A percentile compares a stretch with the other conserved stretches of the same genome.
Evolutionary conservation across 306 rosid genomes (phyloP).

Genomic region (Pyrus communis): DNA sequence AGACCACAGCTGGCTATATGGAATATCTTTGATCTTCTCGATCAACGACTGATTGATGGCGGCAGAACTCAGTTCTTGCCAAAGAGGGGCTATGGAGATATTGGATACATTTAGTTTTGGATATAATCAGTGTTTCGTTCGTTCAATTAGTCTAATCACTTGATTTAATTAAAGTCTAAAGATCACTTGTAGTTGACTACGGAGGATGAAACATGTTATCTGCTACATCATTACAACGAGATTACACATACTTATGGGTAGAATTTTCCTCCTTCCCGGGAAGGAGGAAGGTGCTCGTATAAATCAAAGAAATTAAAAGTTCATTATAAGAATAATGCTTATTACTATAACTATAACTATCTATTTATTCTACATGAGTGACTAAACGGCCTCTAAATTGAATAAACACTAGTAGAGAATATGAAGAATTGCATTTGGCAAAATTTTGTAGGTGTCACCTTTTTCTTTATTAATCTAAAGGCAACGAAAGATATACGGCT

Average conservation of each 20-base stretch:
- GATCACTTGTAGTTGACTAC: neutral
- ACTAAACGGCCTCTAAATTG: too few relatives aligned
- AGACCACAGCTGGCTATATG: slow-evolving; percentile 14
- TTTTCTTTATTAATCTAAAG: too few relatives aligned
- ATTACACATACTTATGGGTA: neutral
- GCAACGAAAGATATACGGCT: neutral
- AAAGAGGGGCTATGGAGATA: neutral
- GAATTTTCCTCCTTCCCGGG: neutral
- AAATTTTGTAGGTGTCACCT: too few relatives aligned
- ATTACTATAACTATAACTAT: too few relatives aligned
- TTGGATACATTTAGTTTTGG: neutral
- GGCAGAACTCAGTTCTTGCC: neutral
- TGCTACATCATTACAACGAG: neutral
- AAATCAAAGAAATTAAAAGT: too few relatives aligned
- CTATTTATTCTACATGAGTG: too few relatives aligned
- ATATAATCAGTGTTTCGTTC: neutral
- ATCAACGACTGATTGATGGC: slow-evolving; percentile 11
- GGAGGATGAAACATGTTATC: neutral
- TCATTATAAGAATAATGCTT: too few relatives aligned
- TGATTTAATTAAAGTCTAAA: neutral
- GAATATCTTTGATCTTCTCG: slow-evolving; percentile 8
- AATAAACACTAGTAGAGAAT: too few relatives aligned
- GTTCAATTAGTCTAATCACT: neutral
- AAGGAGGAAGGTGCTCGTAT: too few relatives aligned
- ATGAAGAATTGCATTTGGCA: neutral